Conservation (phyloP, 257 asterid species). For the Pogostemon cablin region DNA sequence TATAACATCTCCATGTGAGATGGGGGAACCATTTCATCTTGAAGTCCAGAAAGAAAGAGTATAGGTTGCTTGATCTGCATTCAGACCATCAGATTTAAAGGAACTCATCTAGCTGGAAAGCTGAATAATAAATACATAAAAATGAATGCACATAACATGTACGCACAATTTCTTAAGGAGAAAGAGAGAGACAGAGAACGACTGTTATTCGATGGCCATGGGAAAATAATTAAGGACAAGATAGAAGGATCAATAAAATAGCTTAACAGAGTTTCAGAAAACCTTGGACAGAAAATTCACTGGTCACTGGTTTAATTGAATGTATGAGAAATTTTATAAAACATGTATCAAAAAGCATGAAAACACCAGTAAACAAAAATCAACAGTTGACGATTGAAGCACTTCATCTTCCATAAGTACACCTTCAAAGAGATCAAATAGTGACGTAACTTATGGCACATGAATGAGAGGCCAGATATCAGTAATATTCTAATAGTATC, state of each 20-base stretch:
- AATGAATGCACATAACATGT: neutral
- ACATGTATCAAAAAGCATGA: neutral
- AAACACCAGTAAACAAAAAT: neutral
- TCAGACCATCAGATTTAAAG: conserved; percentile 22
- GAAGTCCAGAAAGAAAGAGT: conserved; percentile 90
- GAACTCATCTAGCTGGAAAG: neutral
- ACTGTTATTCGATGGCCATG: conserved; percentile 1
- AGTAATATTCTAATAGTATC: conserved; percentile 17
- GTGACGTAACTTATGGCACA: neutral
- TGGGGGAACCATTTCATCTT: conserved; percentile 98
- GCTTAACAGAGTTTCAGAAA: neutral
- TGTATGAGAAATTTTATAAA: neutral
- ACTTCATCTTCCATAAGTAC: neutral
- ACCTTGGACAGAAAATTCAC: neutral
- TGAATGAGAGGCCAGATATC: neutral
- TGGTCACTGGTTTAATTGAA: conserved; percentile 9
- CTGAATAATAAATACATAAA: neutral
- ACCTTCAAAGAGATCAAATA: conserved; percentile 9
- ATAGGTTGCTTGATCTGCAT: conserved; percentile 84
- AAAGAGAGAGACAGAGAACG: neutral
- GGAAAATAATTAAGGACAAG: conserved; percentile 3
- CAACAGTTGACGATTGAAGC: neutral
- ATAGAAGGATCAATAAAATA: neutral
- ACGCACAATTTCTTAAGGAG: neutral
- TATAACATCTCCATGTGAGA: conserved; percentile 89